Evolutionary conservation across 2,329 filamentous ascomycete genomes (phyloP), one percentile per base, ranked within the genome.

Genomic region (Hymenoscyphus fraxineus): DNA sequence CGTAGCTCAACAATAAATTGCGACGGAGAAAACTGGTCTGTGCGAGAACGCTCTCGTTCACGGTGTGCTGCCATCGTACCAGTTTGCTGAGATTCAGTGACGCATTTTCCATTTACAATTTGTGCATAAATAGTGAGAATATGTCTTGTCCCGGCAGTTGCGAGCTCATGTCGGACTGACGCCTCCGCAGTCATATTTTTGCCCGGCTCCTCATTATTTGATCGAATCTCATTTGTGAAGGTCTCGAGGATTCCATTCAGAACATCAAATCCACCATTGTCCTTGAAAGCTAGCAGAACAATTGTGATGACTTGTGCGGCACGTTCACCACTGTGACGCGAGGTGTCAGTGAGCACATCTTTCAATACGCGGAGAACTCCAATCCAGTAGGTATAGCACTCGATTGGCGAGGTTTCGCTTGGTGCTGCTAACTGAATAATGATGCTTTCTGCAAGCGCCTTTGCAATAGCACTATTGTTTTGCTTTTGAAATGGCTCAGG

Each of bases 1-100:
- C 95, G 89, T 54, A 98, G 78, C 75, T 98, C 94, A 6, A 98
- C 87, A 15, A 97, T 80, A 63, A 98, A 90, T 71, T 97, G 94
- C 1, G 85, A 81, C 15, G 87, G 83, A 10, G 82, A 79, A 75
- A 91, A 91, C 71, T 83, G 85, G 70, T 89, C 85, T 10, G 83
- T 76, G 35, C 82, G 80, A 59, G 82, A 80, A 41, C 83, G 78
- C 59, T 88, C 84, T 56, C 82, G 80, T 10, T 87, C 83, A 63
- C 77, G 78, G n/a, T 79, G 79, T 55, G 75, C 77, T 65, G 80
- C 79, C 75, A 87, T 80, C 32, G 80, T 78, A 56, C 80, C 78
- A 10, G 87, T 86, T 72, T 88, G 87, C 39, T 83, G 79, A 1
- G 93, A 89, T 41, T 98, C 93, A n/a, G 83, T 83, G 61, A 98